Base-by-base conservation (phyloP, 169 alveolate species). In the Plasmodium blacklocki region DNA sequence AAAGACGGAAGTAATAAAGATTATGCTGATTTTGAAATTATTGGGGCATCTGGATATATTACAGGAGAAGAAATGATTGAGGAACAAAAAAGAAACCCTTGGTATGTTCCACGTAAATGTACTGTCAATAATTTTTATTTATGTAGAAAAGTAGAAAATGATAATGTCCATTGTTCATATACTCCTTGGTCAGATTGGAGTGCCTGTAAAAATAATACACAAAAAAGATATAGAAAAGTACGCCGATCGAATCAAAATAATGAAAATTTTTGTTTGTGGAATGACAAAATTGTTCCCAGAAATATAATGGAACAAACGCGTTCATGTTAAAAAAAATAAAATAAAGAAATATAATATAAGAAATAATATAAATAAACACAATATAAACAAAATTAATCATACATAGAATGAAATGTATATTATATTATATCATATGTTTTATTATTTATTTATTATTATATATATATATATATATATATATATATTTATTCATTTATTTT, bases 71-170 rank as follows among this genome's bases (percentile, higher is more conserved):
- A 43, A 23, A 19, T 68, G 12, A 56, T 56, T 18, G 56, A 83
- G 11, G 23, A 68, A 56, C 59, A 14, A n/a, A 23, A 83, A 54
- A 56, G 29, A 54, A 75, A 68, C 23, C 49, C 74, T 26, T 32
- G 64, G 12, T 83, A 83, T 59, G 73, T 70, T 23, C 85, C 91
- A n/a, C 72, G 91, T 7, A 83, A 83, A 54, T 83, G 91, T 47
- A 68, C 91, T 23, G 85, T 83, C 12, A 83, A 83, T 68, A 52
- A 68, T 83, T 83, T 83, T 83, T 83, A 68, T 62, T 60, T 83
- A 12, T 83, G 91, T 68, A 59, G 73, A 26, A 54, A 67, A 62
- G 91, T 83, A 15, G 80, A 67, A 43, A 56, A 83, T 29, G 91
- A 83, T 70, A 70, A 68, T 68, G 85, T 83, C 23, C 47, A 60